A percentile compares a stretch with the other conserved stretches of the same genome.
These are phyloP conservation scores for Annulohypoxylon bovei DNA, from an alignment of 495 filamentous ascomycete species.

Conservation along the genomic window DNA sequence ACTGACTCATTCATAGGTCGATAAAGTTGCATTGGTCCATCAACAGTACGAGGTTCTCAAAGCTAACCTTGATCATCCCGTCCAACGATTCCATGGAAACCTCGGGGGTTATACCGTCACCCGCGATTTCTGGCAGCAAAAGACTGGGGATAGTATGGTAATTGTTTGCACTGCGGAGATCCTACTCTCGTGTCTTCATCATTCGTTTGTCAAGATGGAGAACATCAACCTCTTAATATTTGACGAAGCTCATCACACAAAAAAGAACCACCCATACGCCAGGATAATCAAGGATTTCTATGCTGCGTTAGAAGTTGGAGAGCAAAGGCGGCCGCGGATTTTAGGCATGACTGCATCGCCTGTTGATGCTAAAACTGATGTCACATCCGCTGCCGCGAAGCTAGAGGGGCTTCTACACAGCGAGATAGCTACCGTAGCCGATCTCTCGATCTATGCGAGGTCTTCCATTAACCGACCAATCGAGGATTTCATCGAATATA, in stretches of 20 bases:
- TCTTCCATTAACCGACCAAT: conserved; percentile 46
- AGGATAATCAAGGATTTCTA: conserved; percentile 93
- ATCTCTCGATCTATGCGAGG: conserved; percentile 68
- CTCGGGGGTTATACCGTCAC: conserved; percentile 61
- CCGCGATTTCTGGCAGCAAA: conserved; percentile 73
- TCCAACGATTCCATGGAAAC: conserved; percentile 84
- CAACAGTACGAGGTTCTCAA: conserved; percentile 88
- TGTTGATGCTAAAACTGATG: conserved; percentile 82
- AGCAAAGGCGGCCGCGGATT: conserved; percentile 72
- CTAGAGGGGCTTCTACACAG: conserved; percentile 82
- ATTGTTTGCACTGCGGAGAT: conserved; percentile 95
- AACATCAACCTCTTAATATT: conserved; percentile 93
- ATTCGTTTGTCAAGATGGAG: conserved; percentile 81
- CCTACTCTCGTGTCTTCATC: conserved; percentile 78
- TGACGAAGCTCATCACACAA: conserved; percentile 96
- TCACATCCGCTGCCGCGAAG: conserved; percentile 74
- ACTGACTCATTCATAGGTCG: conserved; percentile 62
- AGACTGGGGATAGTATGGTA: conserved; percentile 78
- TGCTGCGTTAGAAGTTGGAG: conserved; percentile 46
- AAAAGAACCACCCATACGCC: conserved; percentile 93
- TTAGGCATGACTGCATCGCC: conserved; percentile 99
- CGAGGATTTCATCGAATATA: conserved; percentile 64
- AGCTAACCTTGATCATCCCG: conserved; percentile 82
- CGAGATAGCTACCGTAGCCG: conserved; percentile 83
- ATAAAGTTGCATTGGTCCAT: conserved; percentile 89